These are phyloP conservation scores for Gautieria morchelliformis DNA, from an alignment of 768 basidiomycete species.

Conservation along the genomic window DNA sequence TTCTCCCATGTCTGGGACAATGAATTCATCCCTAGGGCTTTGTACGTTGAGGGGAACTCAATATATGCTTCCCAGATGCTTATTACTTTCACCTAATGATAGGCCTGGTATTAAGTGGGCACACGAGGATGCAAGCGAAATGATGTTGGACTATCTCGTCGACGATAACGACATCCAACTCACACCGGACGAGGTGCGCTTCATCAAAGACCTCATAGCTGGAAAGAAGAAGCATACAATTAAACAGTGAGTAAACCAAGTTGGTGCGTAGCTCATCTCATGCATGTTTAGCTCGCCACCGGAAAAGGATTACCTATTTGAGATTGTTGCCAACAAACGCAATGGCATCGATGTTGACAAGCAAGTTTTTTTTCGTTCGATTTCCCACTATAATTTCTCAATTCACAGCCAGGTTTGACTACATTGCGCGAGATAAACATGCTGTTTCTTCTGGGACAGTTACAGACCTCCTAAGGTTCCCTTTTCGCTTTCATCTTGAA, in stretches of 20 bases:
- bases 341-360: constrained; percentile 87
- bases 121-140: constrained; percentile 72
- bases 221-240: constrained; percentile 33
- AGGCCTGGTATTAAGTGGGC: constrained; percentile 49
- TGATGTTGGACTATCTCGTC: constrained; percentile 72
- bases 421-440: constrained; percentile 66
- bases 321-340: constrained; percentile 73
- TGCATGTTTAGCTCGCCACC: constrained; percentile 10
- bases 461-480: constrained; percentile 36
- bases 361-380: constrained; percentile 26
- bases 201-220: constrained; percentile 73
- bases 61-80: background rate
- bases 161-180: constrained; percentile 45
- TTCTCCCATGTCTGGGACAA: constrained; percentile 83
- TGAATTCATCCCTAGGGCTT: constrained; percentile 54
- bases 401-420: constrained; percentile 54
- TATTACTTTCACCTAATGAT: background rate
- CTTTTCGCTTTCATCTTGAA: background rate
- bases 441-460: constrained; percentile 57
- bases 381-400: background rate
- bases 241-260: background rate
- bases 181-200: constrained; percentile 35
- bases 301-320: constrained; percentile 70
- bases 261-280: background rate
- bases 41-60: constrained; percentile 33